Conservation (phyloP, 1,284 basidiomycete species). For the Wallemia ichthyophaga region DNA sequence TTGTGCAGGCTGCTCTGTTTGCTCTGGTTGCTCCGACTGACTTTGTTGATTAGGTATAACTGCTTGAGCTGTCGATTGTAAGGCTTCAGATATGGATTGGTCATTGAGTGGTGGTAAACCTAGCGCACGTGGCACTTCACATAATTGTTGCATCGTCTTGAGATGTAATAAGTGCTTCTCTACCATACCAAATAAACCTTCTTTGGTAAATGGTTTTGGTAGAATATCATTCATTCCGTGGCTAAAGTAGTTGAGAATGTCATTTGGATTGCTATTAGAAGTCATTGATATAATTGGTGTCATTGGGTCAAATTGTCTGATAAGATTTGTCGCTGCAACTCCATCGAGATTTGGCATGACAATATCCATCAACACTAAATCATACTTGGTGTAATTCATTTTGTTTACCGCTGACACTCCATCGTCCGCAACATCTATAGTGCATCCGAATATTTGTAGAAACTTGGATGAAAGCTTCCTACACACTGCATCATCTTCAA, state of each 20-base stretch:
- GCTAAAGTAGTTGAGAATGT: slow-evolving; percentile 72
- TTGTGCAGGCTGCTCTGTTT: background rate
- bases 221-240: slow-evolving; percentile 87
- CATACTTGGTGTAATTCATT: slow-evolving; percentile 82
- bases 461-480: slow-evolving; percentile 69
- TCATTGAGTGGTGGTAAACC: slow-evolving; percentile 40
- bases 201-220: slow-evolving; percentile 88
- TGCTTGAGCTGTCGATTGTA: slow-evolving; percentile 5
- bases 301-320: slow-evolving; percentile 71
- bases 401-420: slow-evolving; percentile 78
- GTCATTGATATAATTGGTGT: slow-evolving; percentile 97
- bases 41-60: slow-evolving; percentile 5
- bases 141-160: slow-evolving; percentile 58
- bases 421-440: slow-evolving; percentile 73
- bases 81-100: slow-evolving; percentile 20
- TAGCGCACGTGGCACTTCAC: slow-evolving; percentile 34
- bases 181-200: slow-evolving; percentile 64
- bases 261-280: slow-evolving; percentile 63
- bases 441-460: slow-evolving; percentile 77
- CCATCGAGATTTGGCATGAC: slow-evolving; percentile 82
- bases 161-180: slow-evolving; percentile 89
- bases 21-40: background rate
- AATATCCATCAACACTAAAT: slow-evolving; percentile 81
- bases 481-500: slow-evolving; percentile 83
- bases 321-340: slow-evolving; percentile 64